phyloP scores from a whole-genome alignment of 176 grass and related monocot genomes.

The Pontederia crassipes region DNA sequence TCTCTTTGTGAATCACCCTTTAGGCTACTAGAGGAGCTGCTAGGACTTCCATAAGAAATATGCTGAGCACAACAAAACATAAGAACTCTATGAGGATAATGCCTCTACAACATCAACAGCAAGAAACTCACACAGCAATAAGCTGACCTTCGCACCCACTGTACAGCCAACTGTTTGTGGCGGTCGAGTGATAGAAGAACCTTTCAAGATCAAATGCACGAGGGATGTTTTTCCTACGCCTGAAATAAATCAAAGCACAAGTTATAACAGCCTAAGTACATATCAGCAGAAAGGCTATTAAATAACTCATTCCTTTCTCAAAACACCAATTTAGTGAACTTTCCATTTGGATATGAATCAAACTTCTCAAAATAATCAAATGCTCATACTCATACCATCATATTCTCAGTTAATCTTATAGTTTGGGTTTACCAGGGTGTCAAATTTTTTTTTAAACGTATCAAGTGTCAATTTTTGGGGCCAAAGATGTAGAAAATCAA shows the following conservation, averaged over 20 bases:
- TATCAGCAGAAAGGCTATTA: neutral
- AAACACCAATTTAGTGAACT: no score
- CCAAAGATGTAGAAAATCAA: no score
- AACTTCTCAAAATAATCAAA: no score
- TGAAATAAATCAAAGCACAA: constrained; percentile 18
- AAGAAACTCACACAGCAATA: constrained; percentile 24
- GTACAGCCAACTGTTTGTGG: constrained; percentile 77
- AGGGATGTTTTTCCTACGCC: constrained; percentile 91
- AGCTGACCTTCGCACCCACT: constrained; percentile 53
- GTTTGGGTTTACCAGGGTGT: no score
- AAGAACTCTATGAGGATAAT: neutral
- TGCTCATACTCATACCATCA: no score
- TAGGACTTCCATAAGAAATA: constrained; percentile 63
- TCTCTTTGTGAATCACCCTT: constrained; percentile 69
- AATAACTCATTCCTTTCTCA: no score
- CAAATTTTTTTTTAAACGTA: no score
- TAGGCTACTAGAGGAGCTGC: constrained; percentile 61
- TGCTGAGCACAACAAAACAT: constrained; percentile 29
- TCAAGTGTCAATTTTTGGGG: no score
- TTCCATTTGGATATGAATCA: no score
- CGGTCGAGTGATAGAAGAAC: constrained; percentile 51
- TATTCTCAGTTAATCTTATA: no score
- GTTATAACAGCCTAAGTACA: neutral
- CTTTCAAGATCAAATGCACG: constrained; percentile 61
- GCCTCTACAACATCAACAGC: neutral